Conservation (phyloP, 495 filamentous ascomycete genomes). For the Chaetomium fimeti region DNA sequence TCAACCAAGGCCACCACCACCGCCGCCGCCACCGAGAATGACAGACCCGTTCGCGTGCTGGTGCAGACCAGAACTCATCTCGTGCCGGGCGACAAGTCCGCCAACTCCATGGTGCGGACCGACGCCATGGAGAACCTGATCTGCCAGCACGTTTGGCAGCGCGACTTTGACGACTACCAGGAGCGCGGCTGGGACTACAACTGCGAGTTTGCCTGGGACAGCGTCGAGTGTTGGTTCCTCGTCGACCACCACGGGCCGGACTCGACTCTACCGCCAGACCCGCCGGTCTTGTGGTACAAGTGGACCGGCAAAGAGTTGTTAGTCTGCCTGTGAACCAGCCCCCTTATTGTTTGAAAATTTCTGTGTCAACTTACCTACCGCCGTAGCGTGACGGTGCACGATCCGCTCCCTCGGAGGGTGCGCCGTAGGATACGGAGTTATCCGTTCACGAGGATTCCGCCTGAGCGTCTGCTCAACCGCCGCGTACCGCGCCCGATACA, state of each 20-base stretch:
- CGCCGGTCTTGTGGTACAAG: conserved; percentile 3
- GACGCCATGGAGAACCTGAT: conserved; percentile 8
- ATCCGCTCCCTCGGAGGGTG: conserved; percentile 9
- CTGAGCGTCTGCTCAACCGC: neutral
- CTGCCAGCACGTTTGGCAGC: conserved; percentile 13
- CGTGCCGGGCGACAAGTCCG: conserved; percentile 8
- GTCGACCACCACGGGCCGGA: conserved; percentile 14
- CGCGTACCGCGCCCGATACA: neutral
- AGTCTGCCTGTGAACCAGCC: conserved; percentile 4
- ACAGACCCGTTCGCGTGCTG: conserved; percentile 5
- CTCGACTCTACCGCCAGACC: conserved; percentile 7
- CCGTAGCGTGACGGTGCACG: neutral
- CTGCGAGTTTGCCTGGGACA: conserved; percentile 11
- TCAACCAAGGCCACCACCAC: neutral
- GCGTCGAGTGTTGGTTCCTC: conserved; percentile 14
- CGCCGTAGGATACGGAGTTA: conserved; percentile 10
- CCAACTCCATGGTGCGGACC: neutral
- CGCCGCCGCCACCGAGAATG: conserved; percentile 2
- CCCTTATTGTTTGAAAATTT: neutral
- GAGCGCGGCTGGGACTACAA: conserved; percentile 8
- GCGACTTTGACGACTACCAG: neutral
- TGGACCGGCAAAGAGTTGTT: conserved; percentile 14
- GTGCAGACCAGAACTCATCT: conserved; percentile 8
- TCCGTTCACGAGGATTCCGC: conserved; percentile 4
- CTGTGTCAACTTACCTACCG: conserved; percentile 4